Conservation (phyloP, 106 monocot species). For the Allium fistulosum region DNA sequence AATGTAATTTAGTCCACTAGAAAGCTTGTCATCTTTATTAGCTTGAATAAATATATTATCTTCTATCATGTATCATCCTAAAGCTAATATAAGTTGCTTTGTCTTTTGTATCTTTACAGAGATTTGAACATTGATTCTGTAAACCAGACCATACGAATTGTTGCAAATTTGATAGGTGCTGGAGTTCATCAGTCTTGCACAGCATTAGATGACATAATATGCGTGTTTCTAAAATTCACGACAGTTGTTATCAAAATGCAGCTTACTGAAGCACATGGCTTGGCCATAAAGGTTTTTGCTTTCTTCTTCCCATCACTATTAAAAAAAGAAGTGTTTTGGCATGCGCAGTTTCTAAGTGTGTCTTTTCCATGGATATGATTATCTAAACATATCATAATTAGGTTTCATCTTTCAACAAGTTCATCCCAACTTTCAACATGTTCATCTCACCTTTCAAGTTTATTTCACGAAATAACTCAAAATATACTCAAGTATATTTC, state of each 20-base stretch:
- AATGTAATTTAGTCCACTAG: too few species aligned
- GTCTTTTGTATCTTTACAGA: slow-evolving; percentile 30
- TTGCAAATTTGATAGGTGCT: slow-evolving; percentile 59
- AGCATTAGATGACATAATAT: slow-evolving; percentile 53
- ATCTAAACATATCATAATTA: too few species aligned
- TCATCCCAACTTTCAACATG: too few species aligned
- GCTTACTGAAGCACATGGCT: slow-evolving; percentile 49
- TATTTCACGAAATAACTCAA: too few species aligned
- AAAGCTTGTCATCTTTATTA: too few species aligned
- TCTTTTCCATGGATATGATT: too few species aligned
- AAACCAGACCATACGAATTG: slow-evolving; percentile 72
- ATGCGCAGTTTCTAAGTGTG: too few species aligned
- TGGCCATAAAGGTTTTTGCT: slow-evolving; percentile 48
- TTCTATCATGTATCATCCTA: neutral
- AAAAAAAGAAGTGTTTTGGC: neutral
- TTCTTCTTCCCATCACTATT: neutral
- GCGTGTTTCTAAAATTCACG: slow-evolving; percentile 55
- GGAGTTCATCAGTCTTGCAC: slow-evolving; percentile 43
- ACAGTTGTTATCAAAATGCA: slow-evolving; percentile 37
- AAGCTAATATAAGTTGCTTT: neutral
- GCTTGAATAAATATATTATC: too few species aligned
- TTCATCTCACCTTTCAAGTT: too few species aligned
- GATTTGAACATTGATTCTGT: slow-evolving; percentile 45
- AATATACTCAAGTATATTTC: too few species aligned
- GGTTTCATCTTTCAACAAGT: too few species aligned